Evolutionary conservation across 225 moss, liverwort and hornwort species (phyloP).

Genomic region (Takakia lepidozioides): DNA sequence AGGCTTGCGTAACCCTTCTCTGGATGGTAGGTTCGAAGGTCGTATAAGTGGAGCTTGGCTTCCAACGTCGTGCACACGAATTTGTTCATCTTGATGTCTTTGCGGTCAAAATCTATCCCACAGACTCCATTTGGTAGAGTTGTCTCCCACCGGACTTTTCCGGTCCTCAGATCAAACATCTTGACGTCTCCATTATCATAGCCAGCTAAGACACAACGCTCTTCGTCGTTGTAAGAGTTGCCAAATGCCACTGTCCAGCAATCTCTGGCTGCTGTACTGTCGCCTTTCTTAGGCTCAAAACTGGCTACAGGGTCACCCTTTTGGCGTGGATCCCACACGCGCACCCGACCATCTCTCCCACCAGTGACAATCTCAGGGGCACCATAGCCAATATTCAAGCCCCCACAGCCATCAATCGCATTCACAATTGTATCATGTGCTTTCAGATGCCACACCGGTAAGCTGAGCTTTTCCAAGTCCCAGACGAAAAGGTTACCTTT

Average conservation of each 20-base stretch:
- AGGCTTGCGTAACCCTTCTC: slow-evolving; percentile 53
- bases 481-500: slow-evolving; percentile 75
- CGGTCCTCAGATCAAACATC: slow-evolving; percentile 66
- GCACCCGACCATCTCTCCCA: slow-evolving; percentile 66
- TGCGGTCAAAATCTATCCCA: slow-evolving; percentile 90
- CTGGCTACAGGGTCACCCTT: slow-evolving; percentile 40
- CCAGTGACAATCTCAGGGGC: slow-evolving; percentile 72
- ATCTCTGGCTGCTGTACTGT: slow-evolving; percentile 41
- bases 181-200: slow-evolving; percentile 96
- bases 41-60: slow-evolving; percentile 72
- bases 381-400: slow-evolving; percentile 66
- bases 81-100: slow-evolving; percentile 92
- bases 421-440: slow-evolving; percentile 77
- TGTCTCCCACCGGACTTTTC: slow-evolving; percentile 76
- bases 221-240: slow-evolving; percentile 91
- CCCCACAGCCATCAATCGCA: slow-evolving; percentile 80
- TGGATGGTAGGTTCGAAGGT: slow-evolving; percentile 56
- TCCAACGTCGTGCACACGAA: slow-evolving; percentile 82
- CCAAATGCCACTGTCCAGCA: slow-evolving; percentile 96
- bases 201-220: slow-evolving; percentile 72
- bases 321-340: slow-evolving; percentile 82
- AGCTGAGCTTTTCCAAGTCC: slow-evolving; percentile 64
- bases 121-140: slow-evolving; percentile 70
- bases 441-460: slow-evolving; percentile 68
- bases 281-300: slow-evolving; percentile 37